Percentiles rank a stretch among this genome's conserved stretches.
These are phyloP conservation scores for Lactifluus pinguis DNA, from an alignment of 768 basidiomycete species.

Conservation along the genomic window DNA sequence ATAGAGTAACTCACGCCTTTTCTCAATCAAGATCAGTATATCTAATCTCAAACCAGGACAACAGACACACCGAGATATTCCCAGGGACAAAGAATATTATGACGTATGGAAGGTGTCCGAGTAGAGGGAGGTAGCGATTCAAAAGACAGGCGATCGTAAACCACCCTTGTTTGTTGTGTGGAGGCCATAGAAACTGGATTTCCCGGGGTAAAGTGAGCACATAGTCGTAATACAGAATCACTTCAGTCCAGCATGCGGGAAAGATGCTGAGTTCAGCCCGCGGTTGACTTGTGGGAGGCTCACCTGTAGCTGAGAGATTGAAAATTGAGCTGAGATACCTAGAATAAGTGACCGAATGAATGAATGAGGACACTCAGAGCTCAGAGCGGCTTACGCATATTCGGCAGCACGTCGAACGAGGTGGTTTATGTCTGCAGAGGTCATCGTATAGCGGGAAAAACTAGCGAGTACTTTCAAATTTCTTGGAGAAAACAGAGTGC, in stretches of 20 bases:
- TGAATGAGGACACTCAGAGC: not conserved
- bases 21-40: not conserved
- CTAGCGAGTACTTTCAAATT: not conserved
- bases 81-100: conserved; percentile 17
- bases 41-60: not conserved
- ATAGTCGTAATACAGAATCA: conserved; percentile 27
- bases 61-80: not conserved
- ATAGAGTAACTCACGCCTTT: not conserved
- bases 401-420: not conserved
- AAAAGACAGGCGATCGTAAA: conserved; percentile 40
- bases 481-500: not conserved
- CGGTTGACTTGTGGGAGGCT: not conserved
- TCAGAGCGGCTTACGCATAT: not conserved
- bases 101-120: conserved; percentile 26
- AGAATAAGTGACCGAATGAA: not conserved
- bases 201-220: conserved; percentile 28
- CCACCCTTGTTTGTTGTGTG: conserved; percentile 26
- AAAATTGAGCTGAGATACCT: conserved; percentile 1
- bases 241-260: conserved; percentile 12
- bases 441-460: not conserved
- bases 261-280: not conserved
- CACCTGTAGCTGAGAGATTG: not conserved
- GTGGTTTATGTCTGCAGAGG: not conserved
- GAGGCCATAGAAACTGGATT: conserved; percentile 36
- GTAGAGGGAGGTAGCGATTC: conserved; percentile 40